Base-by-base conservation (phyloP, 2,329 filamentous ascomycete genomes). In the Colletotrichum sp. region DNA sequence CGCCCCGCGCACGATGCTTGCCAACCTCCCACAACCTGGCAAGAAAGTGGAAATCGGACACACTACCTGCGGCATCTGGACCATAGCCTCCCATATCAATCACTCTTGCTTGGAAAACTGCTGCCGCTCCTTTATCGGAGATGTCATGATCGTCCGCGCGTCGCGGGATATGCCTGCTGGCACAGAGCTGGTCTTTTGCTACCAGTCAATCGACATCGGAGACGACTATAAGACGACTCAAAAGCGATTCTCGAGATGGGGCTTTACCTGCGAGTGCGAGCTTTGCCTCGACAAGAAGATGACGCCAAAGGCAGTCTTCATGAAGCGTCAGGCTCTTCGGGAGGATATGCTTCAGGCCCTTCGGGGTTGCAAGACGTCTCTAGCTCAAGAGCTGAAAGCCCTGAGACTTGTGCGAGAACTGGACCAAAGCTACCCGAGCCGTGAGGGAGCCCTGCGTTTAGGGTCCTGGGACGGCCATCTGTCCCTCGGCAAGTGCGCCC, bases 81-180 rank as follows among this genome's bases (percentile, higher is more conserved):
- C 82, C 4, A 74, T 83, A 2, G 87, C 88, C 5, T 89, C 90
- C 0, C 83, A 84, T 71, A 86, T 90, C 77, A 92, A 92, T 73
- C 90, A 92, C 76, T 85, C 84, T 13, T 92, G 90, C 79, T 21
- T 85, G 6, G 80, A 80, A 12, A 92, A 91, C 77, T 86, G 85
- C 21, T 76, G 73, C 0, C 87, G 87, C 18, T 81, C 85, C 1
- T 91, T 90, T 79, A 89, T 92, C 49, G 89, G 90, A 4, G 89
- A 92, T 78, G 85, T 92, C 83, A 84, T 86, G 77, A 84, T 91
- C 9, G 67, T 91, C 26, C 87, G 88, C 9, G 90, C 90, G 0
- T 81, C 85, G 0, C 78, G 78, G 12, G 85, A 89, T 59, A 80
- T 92, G 1, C 77, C 83, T 0, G 77, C 86, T 0, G 82, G 83